These are phyloP conservation scores for Geum urbanum DNA, from an alignment of 306 rosid genomes.

Conservation along the genomic window DNA sequence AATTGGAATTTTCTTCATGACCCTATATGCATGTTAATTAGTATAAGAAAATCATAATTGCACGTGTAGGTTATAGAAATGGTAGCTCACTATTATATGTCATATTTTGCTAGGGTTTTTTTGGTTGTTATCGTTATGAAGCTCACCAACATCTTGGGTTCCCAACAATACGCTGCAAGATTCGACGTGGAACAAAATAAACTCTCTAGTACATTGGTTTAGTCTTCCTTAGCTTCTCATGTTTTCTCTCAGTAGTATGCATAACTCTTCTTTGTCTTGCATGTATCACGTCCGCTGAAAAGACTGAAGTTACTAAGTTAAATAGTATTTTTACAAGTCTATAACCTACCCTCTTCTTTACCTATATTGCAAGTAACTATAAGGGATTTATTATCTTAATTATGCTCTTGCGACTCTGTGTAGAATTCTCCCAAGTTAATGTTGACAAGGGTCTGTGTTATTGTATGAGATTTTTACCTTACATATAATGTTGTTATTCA, in stretches of 20 bases:
- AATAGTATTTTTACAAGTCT: background rate
- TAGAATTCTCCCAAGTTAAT: background rate
- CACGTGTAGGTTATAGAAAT: background rate
- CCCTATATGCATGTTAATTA: too few relatives aligned
- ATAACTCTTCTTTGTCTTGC: constrained; percentile 24
- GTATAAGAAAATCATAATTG: background rate
- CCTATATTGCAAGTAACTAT: background rate
- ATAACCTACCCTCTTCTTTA: background rate
- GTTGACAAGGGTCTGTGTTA: background rate
- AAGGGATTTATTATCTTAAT: background rate
- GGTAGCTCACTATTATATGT: background rate
- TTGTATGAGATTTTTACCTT: background rate
- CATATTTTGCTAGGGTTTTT: constrained; percentile 57
- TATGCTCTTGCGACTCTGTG: background rate
- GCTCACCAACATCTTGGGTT: constrained; percentile 93
- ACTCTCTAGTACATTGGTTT: constrained; percentile 54
- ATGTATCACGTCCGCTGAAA: constrained; percentile 83
- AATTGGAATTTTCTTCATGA: background rate
- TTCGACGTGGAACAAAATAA: constrained; percentile 89
- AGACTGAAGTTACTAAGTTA: background rate
- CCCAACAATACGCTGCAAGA: constrained; percentile 83
- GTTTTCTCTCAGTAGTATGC: background rate
- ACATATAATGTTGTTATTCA: background rate
- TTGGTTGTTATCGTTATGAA: constrained; percentile 91
- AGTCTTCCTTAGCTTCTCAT: background rate